Base-by-base conservation (phyloP, 2,329 filamentous ascomycete species). In the Stagonosporopsis rhizophila region DNA sequence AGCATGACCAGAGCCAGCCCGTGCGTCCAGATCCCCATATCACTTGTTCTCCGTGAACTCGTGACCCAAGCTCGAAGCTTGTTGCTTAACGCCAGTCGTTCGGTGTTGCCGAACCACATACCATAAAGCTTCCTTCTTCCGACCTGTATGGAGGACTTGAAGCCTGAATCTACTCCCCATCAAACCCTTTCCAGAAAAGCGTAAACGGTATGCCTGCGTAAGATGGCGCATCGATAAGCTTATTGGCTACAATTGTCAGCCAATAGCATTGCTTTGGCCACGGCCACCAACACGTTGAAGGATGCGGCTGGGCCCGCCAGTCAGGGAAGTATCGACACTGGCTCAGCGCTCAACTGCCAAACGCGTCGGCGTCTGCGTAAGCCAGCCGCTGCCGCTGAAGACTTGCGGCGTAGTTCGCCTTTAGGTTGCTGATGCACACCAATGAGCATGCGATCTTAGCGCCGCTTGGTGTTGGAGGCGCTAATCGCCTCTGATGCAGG, bases 301-400 rank as follows among this genome's bases (percentile, higher is more conserved):
- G 47, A 44, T 30, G 54, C 55, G 37, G 44, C 25, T 48, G 38
- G 48, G 23, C 44, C 48, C 54, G 54, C 48, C 44, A 52, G 38
- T 49, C 23, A 52, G 54, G 54, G 39, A 52, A 57, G 22, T 44
- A 57, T 48, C 32, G 48, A 57, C 54, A 48, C 38, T 48, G 44
- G 48, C 34, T 42, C 32, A 47, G 42, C 42, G n/a, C 44, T 37
- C 38, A 30, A 56, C 44, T 52, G 30, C 49, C 48, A 52, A 52
- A 57, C 42, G 38, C 30, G 44, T 44, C 49, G 39, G 34, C 44
- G 49, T 58, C 35, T 58, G 55, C 55, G 19, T 56, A 14, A 15
- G 19, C 55, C 44, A 52, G 54, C 54, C 54, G 54, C 54, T 52
- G 44, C 54, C 54, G 54, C 41, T 49, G 48, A 35, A 48, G 44